Conservation (phyloP, 2,329 filamentous ascomycete species). For the Coleophoma crateriformis region DNA sequence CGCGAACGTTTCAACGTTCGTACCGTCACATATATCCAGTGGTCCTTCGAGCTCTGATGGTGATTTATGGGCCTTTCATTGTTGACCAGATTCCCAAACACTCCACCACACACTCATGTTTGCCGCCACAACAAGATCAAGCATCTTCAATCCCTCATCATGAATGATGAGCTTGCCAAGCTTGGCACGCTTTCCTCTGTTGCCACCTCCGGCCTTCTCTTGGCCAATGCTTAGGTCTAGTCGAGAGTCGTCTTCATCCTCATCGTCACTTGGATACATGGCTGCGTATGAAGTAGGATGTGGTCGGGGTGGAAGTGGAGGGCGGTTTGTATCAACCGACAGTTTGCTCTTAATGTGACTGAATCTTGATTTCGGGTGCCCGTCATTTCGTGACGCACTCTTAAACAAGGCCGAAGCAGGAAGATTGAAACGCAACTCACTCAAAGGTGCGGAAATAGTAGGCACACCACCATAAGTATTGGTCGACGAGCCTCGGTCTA, state of each 20-base stretch:
- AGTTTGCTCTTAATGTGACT: conserved; percentile 23
- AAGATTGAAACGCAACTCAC: conserved; percentile 87
- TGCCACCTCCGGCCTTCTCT: conserved; percentile 82
- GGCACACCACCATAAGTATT: conserved; percentile 7
- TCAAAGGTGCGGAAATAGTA: conserved; percentile 41
- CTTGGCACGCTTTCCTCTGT: conserved; percentile 81
- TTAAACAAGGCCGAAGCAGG: conserved; percentile 51
- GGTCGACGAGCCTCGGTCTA: conserved; percentile 30
- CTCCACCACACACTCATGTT: conserved; percentile 95
- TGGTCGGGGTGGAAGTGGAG: conserved; percentile 12
- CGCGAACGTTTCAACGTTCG: too few relatives aligned
- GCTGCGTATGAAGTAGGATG: conserved; percentile 15
- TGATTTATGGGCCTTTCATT: neutral
- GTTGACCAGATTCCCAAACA: conserved; percentile 55
- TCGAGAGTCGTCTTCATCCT: conserved; percentile 33
- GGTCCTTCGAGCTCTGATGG: too few relatives aligned
- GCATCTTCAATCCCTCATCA: conserved; percentile 89
- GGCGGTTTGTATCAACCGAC: conserved; percentile 19
- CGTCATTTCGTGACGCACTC: conserved; percentile 13
- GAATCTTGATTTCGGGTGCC: conserved; percentile 13
- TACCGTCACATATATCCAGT: too few relatives aligned
- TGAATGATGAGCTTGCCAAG: conserved; percentile 88
- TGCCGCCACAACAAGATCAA: conserved; percentile 85
- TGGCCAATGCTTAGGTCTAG: conserved; percentile 72
- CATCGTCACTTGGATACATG: conserved; percentile 17